Evolutionary conservation across 2,329 filamentous ascomycete species (phyloP).

Genomic region (Ophiostoma novo-ulmi): DNA sequence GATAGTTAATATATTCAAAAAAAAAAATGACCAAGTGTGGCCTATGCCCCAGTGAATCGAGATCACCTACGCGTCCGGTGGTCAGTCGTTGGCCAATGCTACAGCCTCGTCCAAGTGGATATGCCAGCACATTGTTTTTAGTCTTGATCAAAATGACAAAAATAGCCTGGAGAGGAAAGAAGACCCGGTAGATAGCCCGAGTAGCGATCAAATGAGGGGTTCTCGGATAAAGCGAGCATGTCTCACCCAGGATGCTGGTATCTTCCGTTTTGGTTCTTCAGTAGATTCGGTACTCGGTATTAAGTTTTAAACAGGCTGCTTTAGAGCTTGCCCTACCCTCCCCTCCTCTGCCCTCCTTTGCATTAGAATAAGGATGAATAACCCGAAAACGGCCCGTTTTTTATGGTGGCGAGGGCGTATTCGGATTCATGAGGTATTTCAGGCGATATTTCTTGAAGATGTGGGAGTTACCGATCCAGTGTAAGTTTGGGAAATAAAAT

Average conservation of each 20-base stretch:
- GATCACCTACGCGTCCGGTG: neutral
- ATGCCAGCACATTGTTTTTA: neutral
- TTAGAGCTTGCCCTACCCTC: neutral
- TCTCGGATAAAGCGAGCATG: neutral
- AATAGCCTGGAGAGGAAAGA: neutral
- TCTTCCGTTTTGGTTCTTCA: too few relatives aligned
- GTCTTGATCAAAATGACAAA: neutral
- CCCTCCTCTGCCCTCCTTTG: neutral
- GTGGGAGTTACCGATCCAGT: too few relatives aligned
- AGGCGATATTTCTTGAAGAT: neutral
- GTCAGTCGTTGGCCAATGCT: neutral
- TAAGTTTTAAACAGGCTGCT: neutral
- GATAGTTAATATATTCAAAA: neutral
- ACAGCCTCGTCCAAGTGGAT: neutral
- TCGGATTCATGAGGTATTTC: neutral
- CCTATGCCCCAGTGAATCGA: neutral
- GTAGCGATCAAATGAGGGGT: neutral
- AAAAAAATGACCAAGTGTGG: neutral
- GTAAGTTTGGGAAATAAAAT: too few relatives aligned
- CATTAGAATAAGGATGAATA: neutral
- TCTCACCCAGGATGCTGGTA: neutral
- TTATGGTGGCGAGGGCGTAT: neutral
- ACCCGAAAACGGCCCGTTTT: slow-evolving; percentile 1
- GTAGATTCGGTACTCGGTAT: too few relatives aligned
- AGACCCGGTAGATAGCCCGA: slow-evolving; percentile 6